phyloP scores from a whole-genome alignment of 495 filamentous ascomycete species.

The Coniosporium apollinis region DNA sequence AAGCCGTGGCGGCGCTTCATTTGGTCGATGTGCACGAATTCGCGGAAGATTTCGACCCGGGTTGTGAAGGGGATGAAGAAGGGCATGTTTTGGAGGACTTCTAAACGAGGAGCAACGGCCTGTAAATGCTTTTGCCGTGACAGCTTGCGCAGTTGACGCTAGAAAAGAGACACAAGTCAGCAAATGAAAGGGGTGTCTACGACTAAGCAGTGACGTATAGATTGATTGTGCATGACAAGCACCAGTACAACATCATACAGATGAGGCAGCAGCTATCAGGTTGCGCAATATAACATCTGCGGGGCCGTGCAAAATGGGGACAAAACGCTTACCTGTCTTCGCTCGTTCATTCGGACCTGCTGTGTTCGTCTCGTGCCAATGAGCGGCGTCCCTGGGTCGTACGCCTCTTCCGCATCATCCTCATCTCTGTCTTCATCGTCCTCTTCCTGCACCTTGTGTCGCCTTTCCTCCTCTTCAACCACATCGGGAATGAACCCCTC shows the following conservation, averaged over 20 bases:
- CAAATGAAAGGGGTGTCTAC: too few relatives aligned
- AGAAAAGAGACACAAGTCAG: too few relatives aligned
- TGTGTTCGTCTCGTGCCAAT: slow-evolving; percentile 37
- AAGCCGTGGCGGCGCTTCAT: slow-evolving; percentile 47
- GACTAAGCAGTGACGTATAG: too few relatives aligned
- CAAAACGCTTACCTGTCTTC: too few relatives aligned
- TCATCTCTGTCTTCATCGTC: slow-evolving; percentile 27
- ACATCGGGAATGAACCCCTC: slow-evolving; percentile 74
- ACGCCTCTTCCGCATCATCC: slow-evolving; percentile 32
- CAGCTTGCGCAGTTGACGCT: slow-evolving; percentile 43
- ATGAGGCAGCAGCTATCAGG: too few relatives aligned
- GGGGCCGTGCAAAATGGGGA: too few relatives aligned
- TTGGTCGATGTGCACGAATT: slow-evolving; percentile 80
- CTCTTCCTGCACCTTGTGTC: slow-evolving; percentile 42
- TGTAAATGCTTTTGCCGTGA: slow-evolving; percentile 52
- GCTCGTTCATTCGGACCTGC: slow-evolving; percentile 33
- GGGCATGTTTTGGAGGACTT: slow-evolving; percentile 89
- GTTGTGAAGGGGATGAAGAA: slow-evolving; percentile 92
- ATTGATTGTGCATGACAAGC: too few relatives aligned
- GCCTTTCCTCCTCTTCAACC: slow-evolving; percentile 71
- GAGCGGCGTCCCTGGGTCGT: slow-evolving; percentile 29
- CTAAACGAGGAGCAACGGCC: slow-evolving; percentile 62
- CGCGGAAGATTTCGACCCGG: slow-evolving; percentile 80
- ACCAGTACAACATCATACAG: too few relatives aligned
- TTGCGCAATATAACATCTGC: too few relatives aligned